Base-by-base conservation (phyloP, 2,329 filamentous ascomycete genomes). In the Pezicula carpinea region DNA sequence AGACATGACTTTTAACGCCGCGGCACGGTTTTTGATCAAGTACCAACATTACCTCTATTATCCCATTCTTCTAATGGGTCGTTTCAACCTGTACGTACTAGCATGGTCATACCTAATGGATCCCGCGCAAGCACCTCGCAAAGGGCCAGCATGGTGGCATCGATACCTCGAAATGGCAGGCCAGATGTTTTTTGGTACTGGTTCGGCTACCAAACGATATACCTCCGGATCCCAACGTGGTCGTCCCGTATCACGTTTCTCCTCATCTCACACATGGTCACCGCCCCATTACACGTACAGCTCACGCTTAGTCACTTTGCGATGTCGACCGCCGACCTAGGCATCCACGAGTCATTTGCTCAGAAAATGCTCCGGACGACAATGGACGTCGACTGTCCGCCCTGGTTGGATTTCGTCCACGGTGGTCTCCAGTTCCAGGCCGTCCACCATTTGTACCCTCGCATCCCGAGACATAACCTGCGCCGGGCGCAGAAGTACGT, bases 261-360 rank as follows among this genome's bases (percentile, higher is more conserved):
- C 58, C 71, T 93, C 61, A 69, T 91, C 60, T 89, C 84, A 59
- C 88, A 95, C 62, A 76, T 87, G 59, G 75, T 86, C 87, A 6
- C 84, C 85, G 63, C 84, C 89, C 2, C 71, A n/a, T n/a, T 95
- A 39, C 89, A 95, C 63, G 77, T 91, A 6, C 89, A 95, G 64
- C 92, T 95, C 63, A 92, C 88, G 0, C 77, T 95, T 13, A 91
- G 86, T 1, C 89, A 95, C 65, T 95, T 92, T 66, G 87, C 87
- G 56, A 95, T 95, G 89, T 89, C 86, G 55, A 95, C 89, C 0
- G 77, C 86, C 6, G 87, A 95, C 57, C 73, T 95, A 8, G 89
- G 89, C 0, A 80, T 84, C 1, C 73, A 82, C 40, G 89, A 95
- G 64, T 91, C 86, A 0, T 95, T 95, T 64, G 80, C 89, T 1